Conservation (phyloP, 139 green algal genomes). For the Micromonas pusilla region DNA sequence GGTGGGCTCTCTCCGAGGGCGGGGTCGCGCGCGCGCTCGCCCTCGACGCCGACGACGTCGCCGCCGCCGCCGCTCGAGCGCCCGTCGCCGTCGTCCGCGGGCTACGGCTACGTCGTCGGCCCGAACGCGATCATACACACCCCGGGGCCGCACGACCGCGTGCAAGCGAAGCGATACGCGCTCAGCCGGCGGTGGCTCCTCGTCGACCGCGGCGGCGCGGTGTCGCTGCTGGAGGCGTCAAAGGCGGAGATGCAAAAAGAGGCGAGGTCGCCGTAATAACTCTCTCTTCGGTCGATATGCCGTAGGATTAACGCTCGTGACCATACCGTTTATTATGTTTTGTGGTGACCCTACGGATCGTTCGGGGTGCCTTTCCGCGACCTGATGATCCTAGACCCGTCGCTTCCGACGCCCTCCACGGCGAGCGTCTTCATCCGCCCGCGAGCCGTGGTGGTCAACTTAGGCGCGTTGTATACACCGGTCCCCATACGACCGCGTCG, state of each 20-base stretch:
- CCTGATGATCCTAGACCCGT: not conserved
- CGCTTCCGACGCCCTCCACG: not conserved
- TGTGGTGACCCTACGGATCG: too few species aligned
- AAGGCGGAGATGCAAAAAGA: not conserved
- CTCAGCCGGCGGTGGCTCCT: not conserved
- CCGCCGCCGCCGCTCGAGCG: not conserved
- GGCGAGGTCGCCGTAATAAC: too few species aligned
- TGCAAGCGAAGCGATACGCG: not conserved
- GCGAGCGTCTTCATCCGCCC: conserved; percentile 4
- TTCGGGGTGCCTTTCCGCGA: not conserved
- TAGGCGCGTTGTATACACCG: too few species aligned
- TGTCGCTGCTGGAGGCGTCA: not conserved
- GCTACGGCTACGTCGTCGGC: not conserved
- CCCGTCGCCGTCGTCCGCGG: not conserved
- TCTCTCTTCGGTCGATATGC: too few species aligned
- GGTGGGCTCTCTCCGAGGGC: not conserved
- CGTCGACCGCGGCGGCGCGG: not conserved
- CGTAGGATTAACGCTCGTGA: too few species aligned
- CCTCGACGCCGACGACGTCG: not conserved
- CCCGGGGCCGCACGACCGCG: too few species aligned
- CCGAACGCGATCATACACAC: not conserved
- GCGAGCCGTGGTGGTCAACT: not conserved
- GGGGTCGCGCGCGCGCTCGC: not conserved
- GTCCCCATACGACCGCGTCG: too few species aligned
- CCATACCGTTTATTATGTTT: too few species aligned